These are phyloP conservation scores for Thinopyrum elongatum DNA, from an alignment of 176 grass and related monocot genomes.

Conservation along the genomic window DNA sequence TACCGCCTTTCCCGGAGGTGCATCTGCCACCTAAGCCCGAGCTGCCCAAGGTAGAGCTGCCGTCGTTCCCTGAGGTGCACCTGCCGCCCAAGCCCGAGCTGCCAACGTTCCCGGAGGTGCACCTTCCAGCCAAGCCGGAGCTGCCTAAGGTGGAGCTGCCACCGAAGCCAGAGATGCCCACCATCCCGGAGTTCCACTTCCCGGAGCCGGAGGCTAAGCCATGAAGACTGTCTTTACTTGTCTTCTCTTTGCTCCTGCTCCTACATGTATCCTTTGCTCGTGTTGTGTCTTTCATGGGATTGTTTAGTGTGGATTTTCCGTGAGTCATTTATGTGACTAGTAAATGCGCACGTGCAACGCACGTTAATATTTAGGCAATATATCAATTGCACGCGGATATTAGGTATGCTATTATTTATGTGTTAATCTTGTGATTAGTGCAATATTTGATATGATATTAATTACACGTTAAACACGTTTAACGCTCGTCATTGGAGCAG, in stretches of 20 bases:
- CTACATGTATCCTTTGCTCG: not conserved
- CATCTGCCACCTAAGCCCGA: slow-evolving; percentile 7
- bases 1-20: slow-evolving; percentile 14
- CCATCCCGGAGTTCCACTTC: slow-evolving; percentile 8
- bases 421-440: no score
- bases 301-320: not conserved
- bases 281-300: not conserved
- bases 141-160: not conserved
- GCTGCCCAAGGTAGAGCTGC: slow-evolving; percentile 10
- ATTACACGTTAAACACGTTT: no score
- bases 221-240: not conserved
- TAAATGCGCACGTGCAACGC: no score
- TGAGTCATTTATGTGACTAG: not conserved
- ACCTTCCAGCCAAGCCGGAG: not conserved
- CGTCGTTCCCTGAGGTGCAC: slow-evolving; percentile 27
- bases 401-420: no score
- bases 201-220: slow-evolving; percentile 20
- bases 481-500: no score
- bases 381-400: no score
- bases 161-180: not conserved
- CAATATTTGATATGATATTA: no score
- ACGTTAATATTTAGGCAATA: no score
- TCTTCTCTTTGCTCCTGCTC: not conserved
- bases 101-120: not conserved
- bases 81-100: slow-evolving; percentile 23